Conservation (phyloP, 768 basidiomycete genomes). For the Boletus insuetus region DNA sequence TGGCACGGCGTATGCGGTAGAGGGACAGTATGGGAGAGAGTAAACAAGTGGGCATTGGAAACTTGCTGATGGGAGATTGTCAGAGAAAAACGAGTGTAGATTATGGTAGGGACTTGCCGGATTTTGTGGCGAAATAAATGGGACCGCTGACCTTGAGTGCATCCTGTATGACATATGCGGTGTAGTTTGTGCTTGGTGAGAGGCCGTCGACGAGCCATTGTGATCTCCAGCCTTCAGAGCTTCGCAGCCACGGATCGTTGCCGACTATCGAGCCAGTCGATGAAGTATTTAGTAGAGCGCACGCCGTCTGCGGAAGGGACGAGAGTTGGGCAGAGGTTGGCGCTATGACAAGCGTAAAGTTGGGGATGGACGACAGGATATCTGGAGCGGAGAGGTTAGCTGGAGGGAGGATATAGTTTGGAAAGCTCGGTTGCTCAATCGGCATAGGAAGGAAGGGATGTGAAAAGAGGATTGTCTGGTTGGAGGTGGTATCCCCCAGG, state of each 20-base stretch:
- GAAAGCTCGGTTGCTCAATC: conserved; percentile 47
- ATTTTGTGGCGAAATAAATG: conserved; percentile 73
- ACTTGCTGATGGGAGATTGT: conserved; percentile 34
- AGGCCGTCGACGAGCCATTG: conserved; percentile 68
- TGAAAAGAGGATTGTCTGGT: conserved; percentile 72
- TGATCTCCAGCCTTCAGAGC: conserved; percentile 56
- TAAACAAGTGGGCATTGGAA: conserved; percentile 71
- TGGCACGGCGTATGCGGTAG: conserved; percentile 66
- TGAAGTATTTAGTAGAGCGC: conserved; percentile 46
- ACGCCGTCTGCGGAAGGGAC: conserved; percentile 53
- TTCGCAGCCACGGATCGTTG: conserved; percentile 55
- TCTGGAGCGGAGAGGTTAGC: conserved; percentile 49
- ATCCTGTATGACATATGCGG: conserved; percentile 62
- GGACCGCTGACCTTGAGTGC: conserved; percentile 61
- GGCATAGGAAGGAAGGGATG: conserved; percentile 42
- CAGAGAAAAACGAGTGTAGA: neutral
- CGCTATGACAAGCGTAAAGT: conserved; percentile 55
- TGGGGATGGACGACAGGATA: conserved; percentile 41
- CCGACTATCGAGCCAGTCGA: conserved; percentile 40
- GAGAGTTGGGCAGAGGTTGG: conserved; percentile 45
- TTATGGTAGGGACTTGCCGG: conserved; percentile 43
- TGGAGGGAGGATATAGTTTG: conserved; percentile 71
- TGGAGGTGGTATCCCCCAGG: conserved; percentile 72
- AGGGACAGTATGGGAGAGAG: conserved; percentile 73
- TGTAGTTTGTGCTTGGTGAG: conserved; percentile 70